Conservation (phyloP, 495 filamentous ascomycete genomes). For the Neurospora tetrasperma region DNA sequence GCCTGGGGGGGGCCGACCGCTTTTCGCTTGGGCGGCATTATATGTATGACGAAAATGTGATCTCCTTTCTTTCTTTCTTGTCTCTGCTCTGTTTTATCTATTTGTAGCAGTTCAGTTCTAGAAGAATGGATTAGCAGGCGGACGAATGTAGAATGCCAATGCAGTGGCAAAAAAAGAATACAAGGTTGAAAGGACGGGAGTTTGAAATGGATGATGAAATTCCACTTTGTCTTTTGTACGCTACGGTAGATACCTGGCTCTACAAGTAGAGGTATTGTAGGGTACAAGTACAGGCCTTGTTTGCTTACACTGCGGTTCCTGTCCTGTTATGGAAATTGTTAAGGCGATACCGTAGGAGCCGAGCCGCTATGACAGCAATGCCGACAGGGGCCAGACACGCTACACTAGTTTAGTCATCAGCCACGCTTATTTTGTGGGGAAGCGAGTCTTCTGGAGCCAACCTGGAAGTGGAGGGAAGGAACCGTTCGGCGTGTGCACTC, state of each 20-base stretch:
- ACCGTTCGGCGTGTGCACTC: background rate
- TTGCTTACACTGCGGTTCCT: background rate
- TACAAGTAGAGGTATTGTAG: background rate
- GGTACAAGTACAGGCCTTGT: background rate
- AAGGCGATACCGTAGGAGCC: background rate
- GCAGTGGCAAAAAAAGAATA: background rate
- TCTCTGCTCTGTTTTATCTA: background rate
- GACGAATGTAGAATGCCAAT: background rate
- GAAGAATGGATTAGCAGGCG: background rate
- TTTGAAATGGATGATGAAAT: background rate
- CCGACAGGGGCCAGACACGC: background rate
- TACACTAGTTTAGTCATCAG: background rate
- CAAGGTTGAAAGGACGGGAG: background rate
- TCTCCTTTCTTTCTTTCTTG: slow-evolving; percentile 1
- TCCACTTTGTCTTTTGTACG: background rate
- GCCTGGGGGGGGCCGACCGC: slow-evolving; percentile 47
- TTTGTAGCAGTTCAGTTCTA: background rate
- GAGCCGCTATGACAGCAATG: background rate
- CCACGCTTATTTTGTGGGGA: background rate
- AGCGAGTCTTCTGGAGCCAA: background rate
- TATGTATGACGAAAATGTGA: slow-evolving; percentile 20
- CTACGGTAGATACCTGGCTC: background rate
- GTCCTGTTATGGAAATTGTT: background rate
- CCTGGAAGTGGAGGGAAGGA: background rate
- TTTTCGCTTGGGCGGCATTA: slow-evolving; percentile 69